A percentile compares a stretch with the other conserved stretches of the same genome.
Conservation (phyloP, 495 filamentous ascomycete species). For the Astrothelium macrocarpum region DNA sequence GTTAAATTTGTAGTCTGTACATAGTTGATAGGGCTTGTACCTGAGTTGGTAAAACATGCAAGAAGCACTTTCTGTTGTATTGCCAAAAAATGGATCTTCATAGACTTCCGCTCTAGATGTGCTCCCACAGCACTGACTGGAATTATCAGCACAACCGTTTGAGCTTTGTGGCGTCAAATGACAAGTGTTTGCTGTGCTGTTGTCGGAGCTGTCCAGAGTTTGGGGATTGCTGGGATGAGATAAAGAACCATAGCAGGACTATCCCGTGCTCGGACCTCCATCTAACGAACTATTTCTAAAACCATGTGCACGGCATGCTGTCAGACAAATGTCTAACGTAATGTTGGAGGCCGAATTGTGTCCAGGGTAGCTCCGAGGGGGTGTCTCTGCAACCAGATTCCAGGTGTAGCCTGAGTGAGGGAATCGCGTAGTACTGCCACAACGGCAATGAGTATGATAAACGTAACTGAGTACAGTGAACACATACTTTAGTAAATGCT, state of each 20-base stretch:
- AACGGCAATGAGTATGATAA: neutral
- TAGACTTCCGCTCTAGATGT: neutral
- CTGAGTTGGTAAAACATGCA: constrained; percentile 6
- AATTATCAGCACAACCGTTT: constrained; percentile 7
- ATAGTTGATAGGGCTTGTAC: neutral
- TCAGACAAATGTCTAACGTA: constrained; percentile 4
- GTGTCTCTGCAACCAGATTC: neutral
- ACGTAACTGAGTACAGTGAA: neutral
- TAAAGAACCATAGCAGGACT: neutral
- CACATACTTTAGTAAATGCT: neutral
- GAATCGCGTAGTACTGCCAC: neutral
- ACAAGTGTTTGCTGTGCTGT: constrained; percentile 3
- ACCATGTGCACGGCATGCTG: constrained; percentile 5
- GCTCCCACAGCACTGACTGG: constrained; percentile 6
- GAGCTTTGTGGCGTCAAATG: constrained; percentile 1
- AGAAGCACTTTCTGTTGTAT: neutral
- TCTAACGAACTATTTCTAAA: neutral
- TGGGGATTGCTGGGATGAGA: neutral
- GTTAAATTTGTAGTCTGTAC: neutral
- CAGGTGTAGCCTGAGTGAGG: neutral
- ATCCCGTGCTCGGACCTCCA: neutral
- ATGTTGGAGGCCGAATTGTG: constrained; percentile 2
- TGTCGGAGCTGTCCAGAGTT: neutral
- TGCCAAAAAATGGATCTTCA: constrained; percentile 7
- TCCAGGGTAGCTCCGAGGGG: neutral